phyloP scores from a whole-genome alignment of 371 early-diverging fungal genomes.

The Zancudomyces culisetae region DNA sequence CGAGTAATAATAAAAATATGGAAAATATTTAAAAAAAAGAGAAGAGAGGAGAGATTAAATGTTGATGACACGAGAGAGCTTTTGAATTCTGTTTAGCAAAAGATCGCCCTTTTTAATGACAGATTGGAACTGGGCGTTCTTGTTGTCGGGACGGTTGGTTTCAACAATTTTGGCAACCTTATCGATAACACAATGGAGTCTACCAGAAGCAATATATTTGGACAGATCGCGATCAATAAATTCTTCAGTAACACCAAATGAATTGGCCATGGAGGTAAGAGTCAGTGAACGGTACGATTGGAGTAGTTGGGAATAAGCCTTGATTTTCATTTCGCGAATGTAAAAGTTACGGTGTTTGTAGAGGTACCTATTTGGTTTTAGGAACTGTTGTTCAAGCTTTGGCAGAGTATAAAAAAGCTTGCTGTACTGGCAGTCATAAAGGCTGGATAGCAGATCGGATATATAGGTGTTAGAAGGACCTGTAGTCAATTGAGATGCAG shows the following conservation, averaged over 20 bases:
- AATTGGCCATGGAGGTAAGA: constrained; percentile 86
- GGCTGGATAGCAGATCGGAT: constrained; percentile 60
- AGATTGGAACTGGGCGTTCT: constrained; percentile 90
- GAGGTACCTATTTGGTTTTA: constrained; percentile 48
- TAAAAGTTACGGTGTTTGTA: constrained; percentile 73
- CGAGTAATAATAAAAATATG: not conserved
- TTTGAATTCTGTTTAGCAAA: constrained; percentile 88
- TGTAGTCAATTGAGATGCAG: no score
- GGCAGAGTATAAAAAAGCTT: constrained; percentile 68
- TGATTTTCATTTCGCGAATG: constrained; percentile 95
- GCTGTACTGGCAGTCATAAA: constrained; percentile 88
- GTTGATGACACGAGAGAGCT: constrained; percentile 76
- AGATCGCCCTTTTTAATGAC: constrained; percentile 93
- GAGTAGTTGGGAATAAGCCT: constrained; percentile 90
- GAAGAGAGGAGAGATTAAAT: constrained; percentile 7
- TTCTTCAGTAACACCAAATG: constrained; percentile 90
- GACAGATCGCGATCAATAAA: constrained; percentile 93
- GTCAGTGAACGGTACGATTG: constrained; percentile 93
- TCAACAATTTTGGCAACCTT: constrained; percentile 95
- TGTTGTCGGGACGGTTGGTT: constrained; percentile 88
- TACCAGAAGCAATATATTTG: constrained; percentile 88
- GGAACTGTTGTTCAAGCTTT: constrained; percentile 40
- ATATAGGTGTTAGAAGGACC: constrained; percentile 28
- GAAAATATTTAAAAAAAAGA: not conserved
- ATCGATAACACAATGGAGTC: constrained; percentile 96